Evolutionary conservation across 2,329 filamentous ascomycete species (phyloP), one percentile per base, ranked within the genome.

Genomic region (Fusarium kyushuense): DNA sequence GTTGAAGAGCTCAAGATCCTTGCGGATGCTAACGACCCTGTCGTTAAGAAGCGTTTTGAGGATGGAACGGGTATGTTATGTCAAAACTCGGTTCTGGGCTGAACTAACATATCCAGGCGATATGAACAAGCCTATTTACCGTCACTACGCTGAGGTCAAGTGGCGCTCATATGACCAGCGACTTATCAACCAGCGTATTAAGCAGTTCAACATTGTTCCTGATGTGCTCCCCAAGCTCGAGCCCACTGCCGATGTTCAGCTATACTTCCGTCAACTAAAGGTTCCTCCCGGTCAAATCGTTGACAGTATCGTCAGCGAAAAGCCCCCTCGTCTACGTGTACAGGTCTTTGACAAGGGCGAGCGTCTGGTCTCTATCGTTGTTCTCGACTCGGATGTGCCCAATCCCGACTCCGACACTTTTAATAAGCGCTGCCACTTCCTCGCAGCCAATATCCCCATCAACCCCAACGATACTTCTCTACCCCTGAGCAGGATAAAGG

Each of bases 61-160:
- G 94, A 98, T 79, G 94, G 94, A 25, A 80, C 90, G 74, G 94
- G 95, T 97, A 83, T 16, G 49, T 21, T 29, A 19, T 32, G 6
- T 14, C 41, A 13, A 32, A 38, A 36, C 38, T 7, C 5, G 0
- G 13, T 5, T 17, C 5, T n/a, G 13, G 14, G 5, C 30, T 8
- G 16, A 23, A 47, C 54, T 58, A 45, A 68, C 54, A 13, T 5
- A 19, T 13, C 5, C 70, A 97, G 94, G 92, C 69, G 94, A 98
- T 79, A 95, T 98, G 93, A 90, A 88, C 83, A 97, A 97, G 79
- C 95, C 95, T 67, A 94, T 99, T 76, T 99, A 99, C 84, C 92
- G 95, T 69, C 87, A 92, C 79, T 90, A 98, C 51, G 93, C 95
- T 63, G 88, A 97, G 76, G 83, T 86, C 73, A 94, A 96, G 83